Conservation (phyloP, 352 stramenopile species). For the Phytopythium boreale region DNA sequence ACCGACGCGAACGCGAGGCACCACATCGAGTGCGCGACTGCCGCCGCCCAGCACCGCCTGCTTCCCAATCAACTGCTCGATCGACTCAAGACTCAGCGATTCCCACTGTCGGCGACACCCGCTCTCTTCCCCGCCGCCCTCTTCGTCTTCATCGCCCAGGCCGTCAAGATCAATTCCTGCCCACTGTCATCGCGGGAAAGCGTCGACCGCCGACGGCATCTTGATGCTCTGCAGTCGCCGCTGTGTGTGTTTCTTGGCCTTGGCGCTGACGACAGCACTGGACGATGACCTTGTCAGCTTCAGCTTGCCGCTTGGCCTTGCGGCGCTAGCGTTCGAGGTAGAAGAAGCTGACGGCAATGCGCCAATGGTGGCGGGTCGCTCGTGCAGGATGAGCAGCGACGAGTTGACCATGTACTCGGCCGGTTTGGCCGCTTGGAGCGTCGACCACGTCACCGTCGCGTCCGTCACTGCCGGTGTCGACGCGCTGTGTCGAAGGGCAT, state of each 20-base stretch:
- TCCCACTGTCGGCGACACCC: neutral
- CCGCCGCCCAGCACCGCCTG: conserved; percentile 5
- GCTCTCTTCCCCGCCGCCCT: conserved; percentile 7
- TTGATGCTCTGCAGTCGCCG: conserved; percentile 51
- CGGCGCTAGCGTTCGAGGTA: conserved; percentile 5
- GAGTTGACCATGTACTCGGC: conserved; percentile 63
- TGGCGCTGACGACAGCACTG: conserved; percentile 23
- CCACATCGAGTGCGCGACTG: conserved; percentile 24
- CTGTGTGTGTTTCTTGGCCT: conserved; percentile 52
- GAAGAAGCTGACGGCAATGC: conserved; percentile 21
- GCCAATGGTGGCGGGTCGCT: conserved; percentile 27
- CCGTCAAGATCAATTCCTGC: conserved; percentile 5
- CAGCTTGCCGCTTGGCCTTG: neutral
- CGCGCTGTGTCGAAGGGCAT: conserved; percentile 17
- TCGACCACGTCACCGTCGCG: conserved; percentile 39
- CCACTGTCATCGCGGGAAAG: conserved; percentile 28
- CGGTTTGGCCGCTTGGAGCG: conserved; percentile 38
- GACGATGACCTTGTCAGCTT: conserved; percentile 11
- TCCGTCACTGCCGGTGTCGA: conserved; percentile 19
- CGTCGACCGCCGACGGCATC: conserved; percentile 31
- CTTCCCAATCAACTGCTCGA: conserved; percentile 21
- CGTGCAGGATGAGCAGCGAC: conserved; percentile 49
- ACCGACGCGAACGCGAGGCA: conserved; percentile 40
- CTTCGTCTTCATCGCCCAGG: conserved; percentile 15
- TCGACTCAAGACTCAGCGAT: conserved; percentile 15